Evolutionary conservation across 441 rosid genomes (phyloP).

Genomic region (Hura crepitans): DNA sequence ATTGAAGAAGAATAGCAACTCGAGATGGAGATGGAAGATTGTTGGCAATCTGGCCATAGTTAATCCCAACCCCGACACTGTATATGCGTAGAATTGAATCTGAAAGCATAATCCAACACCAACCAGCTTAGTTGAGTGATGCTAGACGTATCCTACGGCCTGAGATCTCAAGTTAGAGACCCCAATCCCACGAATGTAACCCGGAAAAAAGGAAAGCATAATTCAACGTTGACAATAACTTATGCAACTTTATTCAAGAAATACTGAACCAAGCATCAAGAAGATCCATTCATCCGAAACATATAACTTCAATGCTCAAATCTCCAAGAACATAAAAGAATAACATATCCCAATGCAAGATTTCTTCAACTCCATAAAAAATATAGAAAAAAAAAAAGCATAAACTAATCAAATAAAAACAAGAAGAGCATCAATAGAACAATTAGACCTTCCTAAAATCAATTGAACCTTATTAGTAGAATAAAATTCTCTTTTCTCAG

Average conservation of each 20-base stretch:
- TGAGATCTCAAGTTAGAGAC: too few species aligned
- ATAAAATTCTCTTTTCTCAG: not conserved
- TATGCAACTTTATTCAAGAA: too few species aligned
- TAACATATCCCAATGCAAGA: not conserved
- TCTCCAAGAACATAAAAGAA: not conserved
- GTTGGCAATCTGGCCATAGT: constrained; percentile 60
- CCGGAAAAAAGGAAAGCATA: too few species aligned
- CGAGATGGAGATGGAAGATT: constrained; percentile 47
- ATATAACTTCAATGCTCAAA: not conserved
- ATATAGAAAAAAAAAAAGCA: not conserved
- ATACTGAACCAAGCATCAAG: not conserved
- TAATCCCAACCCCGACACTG: constrained; percentile 43
- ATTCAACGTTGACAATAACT: too few species aligned
- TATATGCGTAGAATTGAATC: constrained; percentile 19
- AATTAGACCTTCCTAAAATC: not conserved
- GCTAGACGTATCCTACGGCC: too few species aligned
- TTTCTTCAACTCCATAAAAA: not conserved
- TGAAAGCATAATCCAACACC: constrained; percentile 11
- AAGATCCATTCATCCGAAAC: not conserved
- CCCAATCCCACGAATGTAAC: too few species aligned
- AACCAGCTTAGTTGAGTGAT: too few species aligned
- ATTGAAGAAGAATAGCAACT: constrained; percentile 37
- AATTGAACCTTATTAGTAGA: not conserved
- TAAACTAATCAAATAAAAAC: not conserved
- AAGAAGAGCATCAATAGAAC: not conserved